A percentile compares a stretch with the other conserved stretches of the same genome.
phyloP scores from a whole-genome alignment of 2,329 filamentous ascomycete genomes.

The Amauroascus verrucosus region DNA sequence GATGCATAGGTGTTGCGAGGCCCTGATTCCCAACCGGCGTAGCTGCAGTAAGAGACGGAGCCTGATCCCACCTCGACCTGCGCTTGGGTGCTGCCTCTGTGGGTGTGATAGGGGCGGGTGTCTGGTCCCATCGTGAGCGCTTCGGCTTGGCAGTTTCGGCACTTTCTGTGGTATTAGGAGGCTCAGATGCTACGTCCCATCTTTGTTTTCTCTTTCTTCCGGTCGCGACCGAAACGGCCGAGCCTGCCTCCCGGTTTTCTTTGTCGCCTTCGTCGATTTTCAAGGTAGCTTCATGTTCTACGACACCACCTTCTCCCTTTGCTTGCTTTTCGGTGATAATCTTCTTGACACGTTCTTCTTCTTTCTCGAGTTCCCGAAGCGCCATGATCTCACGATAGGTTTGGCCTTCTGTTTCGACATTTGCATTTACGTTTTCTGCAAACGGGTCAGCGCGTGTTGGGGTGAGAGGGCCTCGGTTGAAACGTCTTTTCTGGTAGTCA shows the following conservation, averaged over 20 bases:
- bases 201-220: constrained; percentile 82
- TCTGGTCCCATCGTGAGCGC: constrained; percentile 80
- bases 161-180: constrained; percentile 42
- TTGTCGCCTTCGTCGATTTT: constrained; percentile 56
- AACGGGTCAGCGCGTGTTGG: constrained; percentile 81
- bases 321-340: constrained; percentile 67
- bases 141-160: constrained; percentile 53
- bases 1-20: constrained; percentile 68
- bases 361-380: constrained; percentile 76
- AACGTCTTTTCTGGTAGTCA: constrained; percentile 93
- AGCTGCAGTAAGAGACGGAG: constrained; percentile 55
- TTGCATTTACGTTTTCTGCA: constrained; percentile 60
- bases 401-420: constrained; percentile 58
- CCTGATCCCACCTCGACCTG: constrained; percentile 86
- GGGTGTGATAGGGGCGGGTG: constrained; percentile 50
- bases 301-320: constrained; percentile 45
- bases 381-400: constrained; percentile 90
- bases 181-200: constrained; percentile 70
- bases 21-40: constrained; percentile 64
- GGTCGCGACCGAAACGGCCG: constrained; percentile 52
- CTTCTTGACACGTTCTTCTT: constrained; percentile 76
- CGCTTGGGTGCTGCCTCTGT: constrained; percentile 58
- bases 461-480: constrained; percentile 69
- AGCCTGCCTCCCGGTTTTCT: constrained; percentile 61
- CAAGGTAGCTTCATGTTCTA: constrained; percentile 63